Evolutionary conservation across 441 rosid genomes (phyloP), one percentile per base, ranked within the genome.

Genomic region (Rhodomyrtus psidioides): DNA sequence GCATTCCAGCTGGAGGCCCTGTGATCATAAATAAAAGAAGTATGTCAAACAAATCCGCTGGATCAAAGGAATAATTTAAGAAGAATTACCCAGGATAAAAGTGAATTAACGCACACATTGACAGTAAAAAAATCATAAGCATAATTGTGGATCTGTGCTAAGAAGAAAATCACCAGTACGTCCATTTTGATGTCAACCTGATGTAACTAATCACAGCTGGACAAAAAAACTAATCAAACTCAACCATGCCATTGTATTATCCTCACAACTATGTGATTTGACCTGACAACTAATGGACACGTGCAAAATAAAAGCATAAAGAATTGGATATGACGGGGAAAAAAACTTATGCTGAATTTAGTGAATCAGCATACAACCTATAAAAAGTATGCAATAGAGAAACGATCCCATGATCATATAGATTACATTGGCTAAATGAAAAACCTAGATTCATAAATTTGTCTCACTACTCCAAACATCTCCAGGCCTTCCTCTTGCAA

Each of bases 1-100:
- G 95, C 89, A 86, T 88, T 93, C 98, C 98, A 97, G 83, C 89
- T 88, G 83, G 95, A 90, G 84, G 89, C 94, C 91, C 99, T 97
- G 96, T 84, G 90, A 83, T 84, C 34, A 86, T 57, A 65, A n/a
- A 44, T 54, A 30, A 42, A 54, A 53, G 79, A 83, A n/a, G 65
- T 79, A 83, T 88, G 4, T 76, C 84, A 88, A 76, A 82, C 84
- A 30, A 55, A 39, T 28, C 14, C 7, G 3, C 26, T 62, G 19
- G 75, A 30, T 17, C 79, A 70, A 70, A 70, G 51, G 49, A 21
- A 70, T 39, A 70, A 39, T 65, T 26, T 10, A 65, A 10, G 49
- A 65, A 34, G n/a, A 65, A 65, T 70, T 21, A 70, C n/a, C 49
- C 44, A 12, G 49, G 79, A 70, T 21, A 39, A 57, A 70, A 21